Percentiles rank a stretch among this genome's conserved stretches.
phyloP scores from a whole-genome alignment of 352 stramenopile species.

The Pythium dissimile region DNA sequence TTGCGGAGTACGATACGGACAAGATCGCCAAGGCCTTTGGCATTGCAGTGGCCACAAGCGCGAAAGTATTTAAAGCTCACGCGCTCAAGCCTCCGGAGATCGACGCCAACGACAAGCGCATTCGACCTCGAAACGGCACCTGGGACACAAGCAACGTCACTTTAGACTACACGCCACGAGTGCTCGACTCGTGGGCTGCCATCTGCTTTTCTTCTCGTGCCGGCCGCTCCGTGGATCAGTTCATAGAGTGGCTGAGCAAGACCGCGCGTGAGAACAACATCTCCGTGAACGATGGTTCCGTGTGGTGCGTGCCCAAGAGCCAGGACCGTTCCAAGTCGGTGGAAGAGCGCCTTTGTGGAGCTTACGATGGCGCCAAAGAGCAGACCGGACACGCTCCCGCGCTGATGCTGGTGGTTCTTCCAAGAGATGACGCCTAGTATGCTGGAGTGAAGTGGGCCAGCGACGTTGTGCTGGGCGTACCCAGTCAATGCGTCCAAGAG shows the following conservation, averaged over 20 bases:
- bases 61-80: too few species aligned
- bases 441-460: constrained; percentile 73
- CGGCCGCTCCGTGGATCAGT: not conserved
- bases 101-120: not conserved
- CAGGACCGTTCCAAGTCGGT: not conserved
- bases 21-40: constrained; percentile 9
- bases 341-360: constrained; percentile 1
- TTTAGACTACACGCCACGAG: constrained; percentile 2
- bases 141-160: constrained; percentile 2
- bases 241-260: not conserved
- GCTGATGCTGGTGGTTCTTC: constrained; percentile 56
- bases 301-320: not conserved
- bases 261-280: not conserved
- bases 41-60: too few species aligned
- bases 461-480: constrained; percentile 61
- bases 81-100: constrained; percentile 7
- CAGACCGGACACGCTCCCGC: not conserved
- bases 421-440: constrained; percentile 49
- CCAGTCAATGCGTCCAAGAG: constrained; percentile 64
- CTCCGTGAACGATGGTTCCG: not conserved
- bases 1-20: constrained; percentile 12
- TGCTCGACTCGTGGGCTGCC: constrained; percentile 5
- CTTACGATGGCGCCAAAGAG: not conserved
- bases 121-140: not conserved
- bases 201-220: constrained; percentile 6